These are phyloP conservation scores for Volvox carteri DNA, from an alignment of 163 green algal genomes.

Conservation along the genomic window DNA sequence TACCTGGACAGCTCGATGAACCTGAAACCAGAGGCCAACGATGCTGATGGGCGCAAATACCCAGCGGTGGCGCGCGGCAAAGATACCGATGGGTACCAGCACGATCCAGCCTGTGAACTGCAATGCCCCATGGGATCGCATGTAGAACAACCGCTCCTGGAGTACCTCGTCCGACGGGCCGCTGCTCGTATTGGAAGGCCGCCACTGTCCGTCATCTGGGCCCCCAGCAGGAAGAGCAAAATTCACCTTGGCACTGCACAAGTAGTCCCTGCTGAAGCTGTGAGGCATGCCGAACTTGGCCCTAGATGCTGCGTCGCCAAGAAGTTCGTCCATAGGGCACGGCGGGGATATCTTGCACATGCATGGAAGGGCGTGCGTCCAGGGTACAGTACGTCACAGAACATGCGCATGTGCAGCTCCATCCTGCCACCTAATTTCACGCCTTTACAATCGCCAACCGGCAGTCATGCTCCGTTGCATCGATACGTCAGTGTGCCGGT, in stretches of 20 bases:
- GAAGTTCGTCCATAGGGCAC: no score
- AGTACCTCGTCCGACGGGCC: background rate
- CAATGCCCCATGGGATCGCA: slow-evolving; percentile 50
- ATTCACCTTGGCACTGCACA: background rate
- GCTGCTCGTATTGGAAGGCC: background rate
- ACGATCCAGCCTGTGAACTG: slow-evolving; percentile 51
- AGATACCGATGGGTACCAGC: slow-evolving; percentile 43
- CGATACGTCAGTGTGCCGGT: no score
- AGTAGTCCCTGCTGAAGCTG: background rate
- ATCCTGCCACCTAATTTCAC: no score
- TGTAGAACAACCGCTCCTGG: slow-evolving; percentile 19
- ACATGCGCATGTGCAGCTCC: no score
- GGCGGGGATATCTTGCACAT: no score
- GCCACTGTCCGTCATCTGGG: slow-evolving; percentile 19
- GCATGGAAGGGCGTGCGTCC: no score
- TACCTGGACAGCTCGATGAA: slow-evolving; percentile 45
- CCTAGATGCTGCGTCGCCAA: background rate
- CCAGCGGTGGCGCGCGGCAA: slow-evolving; percentile 52
- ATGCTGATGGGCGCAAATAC: background rate
- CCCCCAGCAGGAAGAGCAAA: background rate
- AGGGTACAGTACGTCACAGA: no score
- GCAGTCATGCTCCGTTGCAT: no score
- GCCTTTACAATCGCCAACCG: no score
- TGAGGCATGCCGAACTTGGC: background rate
- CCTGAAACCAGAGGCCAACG: slow-evolving; percentile 45